phyloP scores from a whole-genome alignment of 805 yeast genomes.

The Cyberlindnera saturnus region DNA sequence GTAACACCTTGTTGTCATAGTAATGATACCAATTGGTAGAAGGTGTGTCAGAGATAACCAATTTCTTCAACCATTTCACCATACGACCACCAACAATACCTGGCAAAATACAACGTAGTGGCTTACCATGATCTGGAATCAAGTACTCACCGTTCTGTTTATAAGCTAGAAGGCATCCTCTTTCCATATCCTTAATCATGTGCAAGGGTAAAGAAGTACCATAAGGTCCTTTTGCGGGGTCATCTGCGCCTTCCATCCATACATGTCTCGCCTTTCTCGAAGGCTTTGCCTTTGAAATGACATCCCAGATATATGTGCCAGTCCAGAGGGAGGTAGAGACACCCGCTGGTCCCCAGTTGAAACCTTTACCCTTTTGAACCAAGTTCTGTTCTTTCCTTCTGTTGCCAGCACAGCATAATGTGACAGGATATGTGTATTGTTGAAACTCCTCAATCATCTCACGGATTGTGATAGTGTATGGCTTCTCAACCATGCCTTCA shows the following conservation, averaged over 20 bases:
- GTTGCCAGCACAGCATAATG: slow-evolving; percentile 31
- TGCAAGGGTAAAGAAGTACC: slow-evolving; percentile 28
- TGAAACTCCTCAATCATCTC: slow-evolving; percentile 24
- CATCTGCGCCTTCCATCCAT: slow-evolving; percentile 31
- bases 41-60: slow-evolving; percentile 26
- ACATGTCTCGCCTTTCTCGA: slow-evolving; percentile 24
- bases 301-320: slow-evolving; percentile 26
- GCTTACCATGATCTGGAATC: slow-evolving; percentile 32
- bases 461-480: slow-evolving; percentile 17
- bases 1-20: slow-evolving; percentile 31
- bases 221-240: slow-evolving; percentile 28
- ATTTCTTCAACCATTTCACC: slow-evolving; percentile 30
- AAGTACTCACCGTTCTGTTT: slow-evolving; percentile 30
- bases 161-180: slow-evolving; percentile 28
- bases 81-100: slow-evolving; percentile 35
- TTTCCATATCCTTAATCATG: slow-evolving; percentile 29
- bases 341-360: slow-evolving; percentile 33
- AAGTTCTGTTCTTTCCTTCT: slow-evolving; percentile 31
- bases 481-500: slow-evolving; percentile 27
- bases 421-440: slow-evolving; percentile 27
- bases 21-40: slow-evolving; percentile 32
- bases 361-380: slow-evolving; percentile 29
- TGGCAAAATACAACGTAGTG: slow-evolving; percentile 30
- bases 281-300: slow-evolving; percentile 24
- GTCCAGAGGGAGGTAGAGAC: slow-evolving; percentile 31